These are phyloP conservation scores for Trichoderma sp. DNA, from an alignment of 2,329 filamentous ascomycete genomes.

Conservation along the genomic window DNA sequence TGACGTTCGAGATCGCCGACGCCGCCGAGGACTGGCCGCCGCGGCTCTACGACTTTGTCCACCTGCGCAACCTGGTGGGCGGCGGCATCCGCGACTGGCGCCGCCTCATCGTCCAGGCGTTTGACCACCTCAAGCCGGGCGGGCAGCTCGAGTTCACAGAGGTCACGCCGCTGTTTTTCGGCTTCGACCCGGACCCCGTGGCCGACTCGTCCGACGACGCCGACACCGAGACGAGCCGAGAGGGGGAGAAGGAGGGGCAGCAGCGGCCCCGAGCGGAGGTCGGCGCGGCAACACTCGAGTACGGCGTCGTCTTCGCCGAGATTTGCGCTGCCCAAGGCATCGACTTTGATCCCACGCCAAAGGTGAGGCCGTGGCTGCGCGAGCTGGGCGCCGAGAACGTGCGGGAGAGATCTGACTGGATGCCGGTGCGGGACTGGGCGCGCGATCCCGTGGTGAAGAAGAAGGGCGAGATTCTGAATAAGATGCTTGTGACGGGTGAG, in stretches of 20 bases:
- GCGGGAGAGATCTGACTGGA: slow-evolving; percentile 39
- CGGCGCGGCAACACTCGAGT: slow-evolving; percentile 33
- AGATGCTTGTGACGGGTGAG: slow-evolving; percentile 30
- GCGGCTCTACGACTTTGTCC: slow-evolving; percentile 40
- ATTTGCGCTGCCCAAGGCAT: slow-evolving; percentile 32
- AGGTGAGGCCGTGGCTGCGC: slow-evolving; percentile 34
- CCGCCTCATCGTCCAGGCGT: slow-evolving; percentile 35
- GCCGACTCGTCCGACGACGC: slow-evolving; percentile 18
- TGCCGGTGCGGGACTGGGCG: slow-evolving; percentile 41
- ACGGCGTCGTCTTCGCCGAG: slow-evolving; percentile 32
- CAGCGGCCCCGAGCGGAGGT: slow-evolving; percentile 21
- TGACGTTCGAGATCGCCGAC: slow-evolving; percentile 58
- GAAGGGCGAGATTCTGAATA: slow-evolving; percentile 37
- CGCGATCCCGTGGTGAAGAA: slow-evolving; percentile 37
- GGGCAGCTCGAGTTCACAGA: slow-evolving; percentile 46
- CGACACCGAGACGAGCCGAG: background rate
- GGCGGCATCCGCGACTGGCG: slow-evolving; percentile 45
- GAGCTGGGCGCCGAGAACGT: slow-evolving; percentile 41
- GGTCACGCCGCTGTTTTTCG: slow-evolving; percentile 39
- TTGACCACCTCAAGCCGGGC: slow-evolving; percentile 41
- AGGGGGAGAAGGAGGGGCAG: background rate
- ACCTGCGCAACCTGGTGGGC: slow-evolving; percentile 42
- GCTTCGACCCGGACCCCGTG: slow-evolving; percentile 31
- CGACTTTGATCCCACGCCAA: slow-evolving; percentile 40
- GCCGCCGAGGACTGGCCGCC: slow-evolving; percentile 46